A percentile compares a stretch with the other conserved stretches of the same genome.
phyloP scores from a whole-genome alignment of 1,284 basidiomycete genomes.

The Tilletiaria anomala region DNA sequence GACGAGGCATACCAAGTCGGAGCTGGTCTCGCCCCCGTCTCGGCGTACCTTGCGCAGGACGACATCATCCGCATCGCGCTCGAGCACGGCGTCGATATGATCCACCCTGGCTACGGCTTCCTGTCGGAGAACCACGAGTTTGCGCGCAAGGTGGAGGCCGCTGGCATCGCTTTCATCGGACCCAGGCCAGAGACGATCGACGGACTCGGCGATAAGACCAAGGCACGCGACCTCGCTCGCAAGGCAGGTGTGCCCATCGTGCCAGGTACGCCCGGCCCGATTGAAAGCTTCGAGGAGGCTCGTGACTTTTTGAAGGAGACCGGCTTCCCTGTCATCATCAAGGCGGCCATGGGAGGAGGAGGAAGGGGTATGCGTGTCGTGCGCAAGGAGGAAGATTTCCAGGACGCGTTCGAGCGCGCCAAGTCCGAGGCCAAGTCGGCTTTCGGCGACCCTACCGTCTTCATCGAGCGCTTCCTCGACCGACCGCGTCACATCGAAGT shows the following conservation, averaged over 20 bases:
- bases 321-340: slow-evolving; percentile 87
- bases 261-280: slow-evolving; percentile 89
- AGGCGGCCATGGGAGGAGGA: slow-evolving; percentile 96
- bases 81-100: slow-evolving; percentile 98
- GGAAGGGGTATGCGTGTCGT: slow-evolving; percentile 98
- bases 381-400: slow-evolving; percentile 76
- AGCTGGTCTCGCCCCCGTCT: slow-evolving; percentile 84
- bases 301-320: slow-evolving; percentile 81
- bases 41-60: slow-evolving; percentile 89
- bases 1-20: slow-evolving; percentile 98
- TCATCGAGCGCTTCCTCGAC: slow-evolving; percentile 88
- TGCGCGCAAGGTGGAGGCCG: slow-evolving; percentile 88
- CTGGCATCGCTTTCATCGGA: slow-evolving; percentile 92
- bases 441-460: slow-evolving; percentile 95
- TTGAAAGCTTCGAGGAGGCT: slow-evolving; percentile 66
- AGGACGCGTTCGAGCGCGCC: slow-evolving; percentile 78
- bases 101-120: slow-evolving; percentile 81
- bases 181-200: slow-evolving; percentile 94
- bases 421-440: slow-evolving; percentile 88
- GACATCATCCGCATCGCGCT: slow-evolving; percentile 59
- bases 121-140: slow-evolving; percentile 92
- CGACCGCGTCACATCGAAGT: slow-evolving; percentile 95
- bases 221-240: slow-evolving; percentile 48
- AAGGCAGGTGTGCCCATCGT: slow-evolving; percentile 66
- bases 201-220: slow-evolving; percentile 95